Evolutionary conservation across 305 asterid species (phyloP).

Genomic region (Fraxinus velutina): DNA sequence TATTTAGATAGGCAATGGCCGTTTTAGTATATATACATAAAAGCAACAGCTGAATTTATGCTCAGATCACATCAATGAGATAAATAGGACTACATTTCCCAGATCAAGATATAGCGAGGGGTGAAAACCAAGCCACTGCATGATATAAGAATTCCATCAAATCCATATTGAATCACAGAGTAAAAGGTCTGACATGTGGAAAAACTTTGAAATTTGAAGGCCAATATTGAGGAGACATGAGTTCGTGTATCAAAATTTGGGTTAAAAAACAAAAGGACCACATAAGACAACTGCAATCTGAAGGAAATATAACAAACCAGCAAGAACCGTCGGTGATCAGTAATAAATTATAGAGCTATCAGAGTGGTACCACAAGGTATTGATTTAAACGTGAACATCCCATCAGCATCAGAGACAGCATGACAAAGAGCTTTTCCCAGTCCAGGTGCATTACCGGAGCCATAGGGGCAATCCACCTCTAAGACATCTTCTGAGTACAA

Average conservation of each 20-base stretch:
- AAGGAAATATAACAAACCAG: neutral
- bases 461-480: conserved; percentile 71
- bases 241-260: neutral
- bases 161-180: neutral
- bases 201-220: conserved; percentile 8
- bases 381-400: conserved; percentile 69
- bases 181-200: neutral
- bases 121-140: neutral
- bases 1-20: neutral
- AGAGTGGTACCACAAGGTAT: conserved; percentile 78
- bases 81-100: neutral
- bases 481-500: conserved; percentile 75
- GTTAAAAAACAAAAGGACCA: conserved; percentile 8
- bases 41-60: neutral
- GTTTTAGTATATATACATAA: neutral
- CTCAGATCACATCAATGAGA: neutral
- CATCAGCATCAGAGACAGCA: conserved; percentile 84
- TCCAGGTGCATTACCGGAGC: conserved; percentile 69
- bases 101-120: neutral
- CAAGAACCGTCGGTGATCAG: neutral
- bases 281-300: neutral
- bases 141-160: neutral
- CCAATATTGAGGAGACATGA: conserved; percentile 7
- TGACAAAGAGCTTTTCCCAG: conserved; percentile 80
- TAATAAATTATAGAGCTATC: conserved; percentile 11